Evolutionary conservation across 768 basidiomycete species (phyloP).

Genomic region (Naematelia aurantialba): DNA sequence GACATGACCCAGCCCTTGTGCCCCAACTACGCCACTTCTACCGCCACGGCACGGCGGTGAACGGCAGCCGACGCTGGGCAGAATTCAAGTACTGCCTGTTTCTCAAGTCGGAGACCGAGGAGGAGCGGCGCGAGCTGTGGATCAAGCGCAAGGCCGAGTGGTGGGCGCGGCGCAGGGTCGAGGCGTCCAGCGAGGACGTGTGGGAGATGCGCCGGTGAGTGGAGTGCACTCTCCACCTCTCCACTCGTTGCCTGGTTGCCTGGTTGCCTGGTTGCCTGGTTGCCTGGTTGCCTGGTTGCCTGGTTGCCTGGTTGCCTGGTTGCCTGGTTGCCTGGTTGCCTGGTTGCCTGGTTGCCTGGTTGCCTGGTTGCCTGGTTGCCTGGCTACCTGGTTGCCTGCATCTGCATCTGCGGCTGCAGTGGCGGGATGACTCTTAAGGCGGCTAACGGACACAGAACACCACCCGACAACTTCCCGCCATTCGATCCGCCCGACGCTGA

Average conservation of each 20-base stretch:
- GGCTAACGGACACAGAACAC: conserved; percentile 52
- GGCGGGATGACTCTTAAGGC: no score
- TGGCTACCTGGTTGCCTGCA: no score
- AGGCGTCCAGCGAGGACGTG: conserved; percentile 85
- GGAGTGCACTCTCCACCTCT: no score
- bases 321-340: no score
- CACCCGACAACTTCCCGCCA: conserved; percentile 57
- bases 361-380: no score
- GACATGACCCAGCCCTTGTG: conserved; percentile 59
- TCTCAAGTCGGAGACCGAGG: conserved; percentile 70
- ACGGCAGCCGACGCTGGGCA: conserved; percentile 72
- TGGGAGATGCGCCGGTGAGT: conserved; percentile 84
- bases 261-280: no score
- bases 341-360: no score
- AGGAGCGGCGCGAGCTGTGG: conserved; percentile 77
- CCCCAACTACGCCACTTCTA: conserved; percentile 81
- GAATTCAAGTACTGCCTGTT: conserved; percentile 95
- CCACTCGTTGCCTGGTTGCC: no score
- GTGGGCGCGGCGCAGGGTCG: conserved; percentile 78
- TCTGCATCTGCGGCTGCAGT: no score
- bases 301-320: no score
- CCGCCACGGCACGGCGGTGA: conserved; percentile 69
- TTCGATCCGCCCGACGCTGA: conserved; percentile 20
- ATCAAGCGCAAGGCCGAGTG: conserved; percentile 81
- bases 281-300: no score